Evolutionary conservation across 176 grass and related monocot species (phyloP).

Genomic region (Urochloa ruziziensis): DNA sequence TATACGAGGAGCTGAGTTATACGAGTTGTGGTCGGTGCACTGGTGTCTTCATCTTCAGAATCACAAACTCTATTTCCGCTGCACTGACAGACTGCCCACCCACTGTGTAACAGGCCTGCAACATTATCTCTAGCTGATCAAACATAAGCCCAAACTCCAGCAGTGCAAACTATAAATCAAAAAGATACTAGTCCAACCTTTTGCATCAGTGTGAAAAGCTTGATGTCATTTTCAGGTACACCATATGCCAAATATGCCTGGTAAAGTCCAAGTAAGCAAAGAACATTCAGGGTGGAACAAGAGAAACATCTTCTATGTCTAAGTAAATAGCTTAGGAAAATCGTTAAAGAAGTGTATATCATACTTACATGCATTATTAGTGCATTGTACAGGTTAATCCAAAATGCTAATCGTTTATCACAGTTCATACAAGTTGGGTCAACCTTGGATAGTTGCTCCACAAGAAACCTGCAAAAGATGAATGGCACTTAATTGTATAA

Average conservation of each 20-base stretch:
- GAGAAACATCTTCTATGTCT: constrained; percentile 15
- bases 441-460: constrained; percentile 79
- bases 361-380: constrained; percentile 96
- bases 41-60: constrained; percentile 85
- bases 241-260: constrained; percentile 99
- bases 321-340: not conserved
- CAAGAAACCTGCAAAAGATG: constrained; percentile 61
- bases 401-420: constrained; percentile 82
- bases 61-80: constrained; percentile 84
- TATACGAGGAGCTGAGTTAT: constrained; percentile 16
- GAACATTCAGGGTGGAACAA: not conserved
- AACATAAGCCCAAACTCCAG: not conserved
- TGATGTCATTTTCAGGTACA: constrained; percentile 79
- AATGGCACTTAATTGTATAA: not conserved
- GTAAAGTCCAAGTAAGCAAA: constrained; percentile 24
- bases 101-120: constrained; percentile 89
- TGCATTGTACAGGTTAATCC: constrained; percentile 97
- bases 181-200: constrained; percentile 57
- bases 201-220: constrained; percentile 91
- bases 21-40: constrained; percentile 75
- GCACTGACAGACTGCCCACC: constrained; percentile 81
- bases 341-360: not conserved
- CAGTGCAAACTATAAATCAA: not conserved
- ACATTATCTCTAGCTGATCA: constrained; percentile 15
- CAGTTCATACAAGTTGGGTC: constrained; percentile 60